These are phyloP conservation scores for Phytophthora fragariaefolia DNA, from an alignment of 352 stramenopile genomes.

Conservation along the genomic window DNA sequence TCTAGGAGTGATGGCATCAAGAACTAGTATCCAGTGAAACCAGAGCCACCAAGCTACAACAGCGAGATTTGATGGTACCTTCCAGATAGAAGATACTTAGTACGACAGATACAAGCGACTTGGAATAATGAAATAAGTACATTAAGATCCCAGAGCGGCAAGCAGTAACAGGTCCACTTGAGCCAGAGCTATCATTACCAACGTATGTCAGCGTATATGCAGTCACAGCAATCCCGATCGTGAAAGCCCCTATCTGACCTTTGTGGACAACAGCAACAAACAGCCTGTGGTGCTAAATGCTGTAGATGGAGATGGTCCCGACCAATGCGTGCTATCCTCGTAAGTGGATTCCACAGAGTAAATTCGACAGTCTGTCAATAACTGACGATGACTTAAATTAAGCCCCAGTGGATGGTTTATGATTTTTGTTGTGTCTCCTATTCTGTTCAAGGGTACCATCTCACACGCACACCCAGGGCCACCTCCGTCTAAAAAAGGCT, in stretches of 20 bases:
- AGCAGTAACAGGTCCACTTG: no score
- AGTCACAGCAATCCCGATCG: no score
- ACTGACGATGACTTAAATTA: no score
- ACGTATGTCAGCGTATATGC: no score
- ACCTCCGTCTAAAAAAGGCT: slow-evolving; percentile 5
- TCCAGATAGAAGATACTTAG: slow-evolving; percentile 50
- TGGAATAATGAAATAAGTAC: slow-evolving; percentile 37
- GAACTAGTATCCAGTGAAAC: slow-evolving; percentile 54
- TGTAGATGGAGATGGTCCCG: neutral
- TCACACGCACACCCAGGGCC: no score
- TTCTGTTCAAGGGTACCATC: no score
- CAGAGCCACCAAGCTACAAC: slow-evolving; percentile 53
- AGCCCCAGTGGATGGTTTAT: no score
- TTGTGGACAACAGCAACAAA: slow-evolving; percentile 12
- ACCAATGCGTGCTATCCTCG: neutral
- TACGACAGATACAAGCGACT: slow-evolving; percentile 34
- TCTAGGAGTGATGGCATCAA: slow-evolving; percentile 56
- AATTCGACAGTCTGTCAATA: neutral
- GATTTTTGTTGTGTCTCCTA: no score
- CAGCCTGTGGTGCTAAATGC: neutral
- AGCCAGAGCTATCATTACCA: no score
- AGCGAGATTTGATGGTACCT: slow-evolving; percentile 31
- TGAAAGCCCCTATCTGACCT: slow-evolving; percentile 33
- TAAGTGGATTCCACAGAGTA: neutral
- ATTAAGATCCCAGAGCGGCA: slow-evolving; percentile 35